Evolutionary conservation across 129 eudicot genomes (phyloP).

Genomic region (Lactuca saligna): DNA sequence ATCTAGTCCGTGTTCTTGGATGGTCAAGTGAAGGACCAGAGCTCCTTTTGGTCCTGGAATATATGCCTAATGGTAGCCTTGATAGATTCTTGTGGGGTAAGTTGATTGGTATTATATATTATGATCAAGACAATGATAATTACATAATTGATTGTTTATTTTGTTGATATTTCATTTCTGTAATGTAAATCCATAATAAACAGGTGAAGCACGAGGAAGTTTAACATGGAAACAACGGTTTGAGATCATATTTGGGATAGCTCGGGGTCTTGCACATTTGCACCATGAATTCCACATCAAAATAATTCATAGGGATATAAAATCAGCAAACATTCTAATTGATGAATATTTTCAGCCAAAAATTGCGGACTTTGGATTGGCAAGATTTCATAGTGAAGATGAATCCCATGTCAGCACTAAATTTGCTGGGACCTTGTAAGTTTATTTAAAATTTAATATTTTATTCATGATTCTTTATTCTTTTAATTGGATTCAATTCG

Average conservation of each 20-base stretch:
- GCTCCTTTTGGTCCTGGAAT: conserved; percentile 55
- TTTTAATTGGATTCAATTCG: not conserved
- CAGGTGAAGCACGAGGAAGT: conserved; percentile 48
- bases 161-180: not conserved
- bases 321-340: conserved; percentile 53
- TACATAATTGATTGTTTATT: not conserved
- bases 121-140: not conserved
- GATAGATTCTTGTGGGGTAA: conserved; percentile 56
- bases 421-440: conserved; percentile 69
- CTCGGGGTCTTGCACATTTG: conserved; percentile 63
- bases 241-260: conserved; percentile 51
- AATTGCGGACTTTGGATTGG: conserved; percentile 67
- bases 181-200: not conserved
- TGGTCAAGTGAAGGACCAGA: conserved; percentile 45
- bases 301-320: conserved; percentile 64
- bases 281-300: conserved; percentile 56
- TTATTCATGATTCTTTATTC: not conserved
- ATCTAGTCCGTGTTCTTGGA: conserved; percentile 57
- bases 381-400: conserved; percentile 50
- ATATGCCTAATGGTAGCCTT: conserved; percentile 25
- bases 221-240: conserved; percentile 52
- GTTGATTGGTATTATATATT: not conserved
- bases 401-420: conserved; percentile 60
- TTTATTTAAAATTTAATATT: not conserved
- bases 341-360: conserved; percentile 53